Evolutionary conservation across 2,329 filamentous ascomycete species (phyloP), one percentile per base, ranked within the genome.

Genomic region (Trichoderma atroviride): DNA sequence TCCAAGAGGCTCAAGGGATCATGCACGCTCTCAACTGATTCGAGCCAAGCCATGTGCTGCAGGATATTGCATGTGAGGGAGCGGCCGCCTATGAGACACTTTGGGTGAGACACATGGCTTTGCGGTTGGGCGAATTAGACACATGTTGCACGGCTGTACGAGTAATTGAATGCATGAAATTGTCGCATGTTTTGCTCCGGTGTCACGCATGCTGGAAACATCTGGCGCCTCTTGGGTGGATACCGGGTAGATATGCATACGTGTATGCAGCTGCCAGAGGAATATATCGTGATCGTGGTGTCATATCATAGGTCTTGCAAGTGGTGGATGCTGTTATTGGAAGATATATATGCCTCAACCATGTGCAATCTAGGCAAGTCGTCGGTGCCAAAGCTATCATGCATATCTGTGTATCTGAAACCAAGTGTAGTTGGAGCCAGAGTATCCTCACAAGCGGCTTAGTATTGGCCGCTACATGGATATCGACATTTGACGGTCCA

Each of bases 81-180:
- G 50, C 5, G 16, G 24, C 61, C 29, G 61, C 61, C 61, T 64
- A 64, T 64, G 50, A 56, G 50, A 64, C 61, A 64, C 24, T 43
- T 14, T 24, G 5, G 24, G 50, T 10, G 13, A 16, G 37, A 19
- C 61, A 64, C 61, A 64, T 64, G 61, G 50, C 61, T 56, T 22
- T 31, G 61, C 24, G 19, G 19, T 52, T 56, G 61, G 61, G 13
- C 22, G 24, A 56, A 37, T 35, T 24, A 35, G 29, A 62, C 22
- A 14, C 43, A 35, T 14, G 4, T 52, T 52, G 43, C n/a, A 50
- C 19, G 9, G 24, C 50, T 52, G 59, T 31, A 35, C 19, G 59
- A 43, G 29, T 29, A 35, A 33, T 50, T 62, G n/a, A 43, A 24
- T 52, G 52, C 47, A 33, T 57, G 43, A 50, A 50, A 24, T 24